A percentile compares a stretch with the other conserved stretches of the same genome.
Conservation (phyloP, 1,139 yeast genomes). For the Yamadazyma oceani region DNA sequence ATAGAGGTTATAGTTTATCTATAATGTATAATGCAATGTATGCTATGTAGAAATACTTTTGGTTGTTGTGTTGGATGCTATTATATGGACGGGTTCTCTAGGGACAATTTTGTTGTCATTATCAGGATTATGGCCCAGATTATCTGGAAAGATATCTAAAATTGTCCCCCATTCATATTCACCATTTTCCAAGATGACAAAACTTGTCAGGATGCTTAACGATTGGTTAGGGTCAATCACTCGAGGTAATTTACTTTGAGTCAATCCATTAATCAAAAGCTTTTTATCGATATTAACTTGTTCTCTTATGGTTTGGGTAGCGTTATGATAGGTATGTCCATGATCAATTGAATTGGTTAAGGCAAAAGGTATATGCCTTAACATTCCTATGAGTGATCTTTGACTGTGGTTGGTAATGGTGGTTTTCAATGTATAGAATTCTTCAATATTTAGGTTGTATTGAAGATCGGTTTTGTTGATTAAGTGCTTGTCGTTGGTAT, state of each 20-base stretch:
- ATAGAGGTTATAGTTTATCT: neutral
- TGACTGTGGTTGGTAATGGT: constrained; percentile 46
- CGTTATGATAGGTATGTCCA: constrained; percentile 1
- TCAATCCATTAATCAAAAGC: constrained; percentile 60
- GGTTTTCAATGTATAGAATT: constrained; percentile 50
- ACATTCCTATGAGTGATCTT: constrained; percentile 48
- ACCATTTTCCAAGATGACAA: constrained; percentile 66
- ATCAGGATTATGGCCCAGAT: constrained; percentile 13
- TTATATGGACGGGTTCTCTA: constrained; percentile 35
- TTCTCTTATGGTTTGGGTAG: constrained; percentile 12
- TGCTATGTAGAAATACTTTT: constrained; percentile 1
- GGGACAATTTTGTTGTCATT: constrained; percentile 19
- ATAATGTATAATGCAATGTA: neutral
- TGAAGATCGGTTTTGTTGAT: constrained; percentile 20
- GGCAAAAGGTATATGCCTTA: constrained; percentile 66
- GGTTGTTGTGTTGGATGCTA: constrained; percentile 19
- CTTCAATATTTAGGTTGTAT: constrained; percentile 36
- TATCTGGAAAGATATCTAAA: constrained; percentile 47
- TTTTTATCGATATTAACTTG: constrained; percentile 47
- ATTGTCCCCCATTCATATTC: constrained; percentile 79
- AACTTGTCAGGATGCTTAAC: constrained; percentile 43
- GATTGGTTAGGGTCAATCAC: constrained; percentile 33
- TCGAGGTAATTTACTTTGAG: constrained; percentile 52
- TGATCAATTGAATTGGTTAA: constrained; percentile 19
- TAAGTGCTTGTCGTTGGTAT: constrained; percentile 14